These are phyloP conservation scores for Leptographium wingfieldii DNA, from an alignment of 2,329 filamentous ascomycete genomes.

Conservation along the genomic window DNA sequence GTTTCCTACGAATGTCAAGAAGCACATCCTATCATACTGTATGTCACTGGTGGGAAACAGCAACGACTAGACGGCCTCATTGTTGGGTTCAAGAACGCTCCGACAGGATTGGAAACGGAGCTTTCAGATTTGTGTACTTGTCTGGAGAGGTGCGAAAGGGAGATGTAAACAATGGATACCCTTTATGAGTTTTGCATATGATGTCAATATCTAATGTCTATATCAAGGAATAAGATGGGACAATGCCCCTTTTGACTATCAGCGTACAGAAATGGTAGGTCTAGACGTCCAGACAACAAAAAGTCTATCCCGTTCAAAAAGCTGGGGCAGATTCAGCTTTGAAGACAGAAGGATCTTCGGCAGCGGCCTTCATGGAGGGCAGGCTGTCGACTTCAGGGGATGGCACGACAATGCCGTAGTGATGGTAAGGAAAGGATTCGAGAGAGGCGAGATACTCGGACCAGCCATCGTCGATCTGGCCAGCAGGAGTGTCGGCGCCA, in stretches of 20 bases:
- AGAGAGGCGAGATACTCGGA: conserved; percentile 40
- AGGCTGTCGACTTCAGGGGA: conserved; percentile 29
- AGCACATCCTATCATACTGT: background rate
- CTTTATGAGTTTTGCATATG: background rate
- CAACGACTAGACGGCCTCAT: background rate
- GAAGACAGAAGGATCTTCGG: conserved; percentile 10
- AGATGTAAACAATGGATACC: background rate
- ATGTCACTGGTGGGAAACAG: background rate
- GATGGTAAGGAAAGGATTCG: conserved; percentile 43
- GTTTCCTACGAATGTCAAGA: background rate
- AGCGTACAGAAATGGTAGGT: too few relatives aligned
- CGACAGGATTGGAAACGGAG: background rate
- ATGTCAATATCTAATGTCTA: background rate
- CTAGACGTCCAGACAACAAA: too few relatives aligned
- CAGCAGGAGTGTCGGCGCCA: conserved; percentile 41
- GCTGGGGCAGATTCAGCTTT: conserved; percentile 1
- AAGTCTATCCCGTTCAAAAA: background rate
- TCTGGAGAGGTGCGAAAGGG: background rate
- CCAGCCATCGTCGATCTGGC: conserved; percentile 48
- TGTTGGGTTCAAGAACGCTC: background rate
- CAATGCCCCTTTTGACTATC: background rate
- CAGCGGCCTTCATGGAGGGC: conserved; percentile 27
- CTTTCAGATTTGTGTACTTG: background rate
- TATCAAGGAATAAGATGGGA: background rate
- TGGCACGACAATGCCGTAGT: conserved; percentile 44